Base-by-base conservation (phyloP, 306 rosid species). In the Rubus parviflorus region DNA sequence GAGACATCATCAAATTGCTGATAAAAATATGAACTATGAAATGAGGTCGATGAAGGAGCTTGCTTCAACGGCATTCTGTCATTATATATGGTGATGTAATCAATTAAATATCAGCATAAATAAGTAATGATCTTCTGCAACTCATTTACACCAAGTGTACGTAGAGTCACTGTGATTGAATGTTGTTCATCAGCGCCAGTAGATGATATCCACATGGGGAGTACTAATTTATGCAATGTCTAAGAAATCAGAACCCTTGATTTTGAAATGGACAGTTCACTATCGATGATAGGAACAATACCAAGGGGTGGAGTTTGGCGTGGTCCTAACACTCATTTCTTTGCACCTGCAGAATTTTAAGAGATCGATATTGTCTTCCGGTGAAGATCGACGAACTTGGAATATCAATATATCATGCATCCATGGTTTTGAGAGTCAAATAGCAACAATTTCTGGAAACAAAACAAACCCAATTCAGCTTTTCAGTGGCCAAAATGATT, bases 31-130 rank as follows among this genome's bases (percentile, higher is more conserved):
- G 20, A 35, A 12, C 7, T 51, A 38, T 25, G 51, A 78, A 71
- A 41, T 43, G 48, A 35, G 75, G 57, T 38, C 14, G 22, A 53
- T 35, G 17, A 12, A 20, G 75, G 30, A 62, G 68, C 74, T 91
- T 81, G 86, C 94, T 88, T 88, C 87, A 85, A 88, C 84, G 87
- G 86, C 87, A 67, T 85, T 83, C 74, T 70, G 70, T 49, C 68
- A 81, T 90, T 77, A 52, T 7, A 37, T 37, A 15, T 64, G 46
- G 22, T 63, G 42, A 61, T 61, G 30, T 8, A 9, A 20, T 11
- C 12, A 11, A 10, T 25, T 61, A 25, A 25, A 25, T 5, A 35
- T 30, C 43, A 30, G 42, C 20, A 30, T 61, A 56, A 10, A 25
- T 58, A 2, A 53, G 7, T 5, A 13, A 60, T 45, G 72, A 68